Percentiles rank a stretch among this genome's conserved stretches.
These are phyloP conservation scores for Eucalyptus virginea DNA, from an alignment of 345 rosid species.

Conservation along the genomic window DNA sequence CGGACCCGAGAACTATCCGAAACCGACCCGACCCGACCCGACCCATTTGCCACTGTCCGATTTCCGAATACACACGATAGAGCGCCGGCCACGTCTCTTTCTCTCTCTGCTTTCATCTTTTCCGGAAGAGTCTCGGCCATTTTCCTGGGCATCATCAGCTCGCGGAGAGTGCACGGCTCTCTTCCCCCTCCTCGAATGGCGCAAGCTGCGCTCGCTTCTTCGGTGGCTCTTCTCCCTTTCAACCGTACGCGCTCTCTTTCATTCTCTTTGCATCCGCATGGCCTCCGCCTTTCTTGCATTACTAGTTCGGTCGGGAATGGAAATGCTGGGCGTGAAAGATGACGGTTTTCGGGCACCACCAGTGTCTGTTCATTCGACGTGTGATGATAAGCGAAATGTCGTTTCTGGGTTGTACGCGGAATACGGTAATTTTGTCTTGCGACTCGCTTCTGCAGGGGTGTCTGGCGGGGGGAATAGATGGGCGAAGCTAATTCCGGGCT, in stretches of 20 bases:
- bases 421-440: background rate
- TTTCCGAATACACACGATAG: background rate
- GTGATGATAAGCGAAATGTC: background rate
- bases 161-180: background rate
- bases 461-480: constrained; percentile 9
- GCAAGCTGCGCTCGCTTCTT: constrained; percentile 1
- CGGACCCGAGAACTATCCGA: background rate
- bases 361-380: background rate
- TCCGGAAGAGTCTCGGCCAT: background rate
- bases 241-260: constrained; percentile 1
- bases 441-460: constrained; percentile 1
- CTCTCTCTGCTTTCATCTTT: background rate
- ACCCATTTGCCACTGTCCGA: background rate
- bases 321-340: background rate
- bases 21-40: background rate
- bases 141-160: background rate
- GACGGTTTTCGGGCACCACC: background rate
- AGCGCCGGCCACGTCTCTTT: background rate
- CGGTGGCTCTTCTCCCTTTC: constrained; percentile 12
- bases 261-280: background rate
- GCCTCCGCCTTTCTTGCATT: background rate
- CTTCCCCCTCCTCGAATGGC: constrained; percentile 9
- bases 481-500: background rate
- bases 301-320: background rate
- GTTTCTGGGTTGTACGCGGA: background rate